phyloP scores from a whole-genome alignment of 306 rosid genomes.

The Medicago ruthenica region DNA sequence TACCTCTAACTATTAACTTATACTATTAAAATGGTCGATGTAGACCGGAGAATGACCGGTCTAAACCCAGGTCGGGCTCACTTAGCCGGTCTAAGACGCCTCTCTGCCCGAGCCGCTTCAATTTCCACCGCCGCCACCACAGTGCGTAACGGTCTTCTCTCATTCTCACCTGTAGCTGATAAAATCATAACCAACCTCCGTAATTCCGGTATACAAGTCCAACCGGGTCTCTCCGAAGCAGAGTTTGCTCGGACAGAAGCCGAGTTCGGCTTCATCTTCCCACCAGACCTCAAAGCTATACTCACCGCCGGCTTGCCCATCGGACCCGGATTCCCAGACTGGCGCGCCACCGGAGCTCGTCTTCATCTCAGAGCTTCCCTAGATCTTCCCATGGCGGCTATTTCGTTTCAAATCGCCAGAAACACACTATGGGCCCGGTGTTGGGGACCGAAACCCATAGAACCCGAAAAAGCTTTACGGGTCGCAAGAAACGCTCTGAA shows the following conservation, averaged over 20 bases:
- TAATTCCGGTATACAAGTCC: slow-evolving; percentile 63
- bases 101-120: slow-evolving; percentile 87
- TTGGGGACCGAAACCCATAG: slow-evolving; percentile 76
- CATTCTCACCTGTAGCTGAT: slow-evolving; percentile 70
- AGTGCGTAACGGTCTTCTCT: slow-evolving; percentile 62
- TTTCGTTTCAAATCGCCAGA: slow-evolving; percentile 72
- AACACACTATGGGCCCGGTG: slow-evolving; percentile 75
- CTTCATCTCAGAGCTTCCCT: slow-evolving; percentile 71
- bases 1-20: background rate
- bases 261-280: slow-evolving; percentile 79
- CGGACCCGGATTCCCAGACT: slow-evolving; percentile 81
- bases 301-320: slow-evolving; percentile 78
- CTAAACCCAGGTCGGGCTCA: slow-evolving; percentile 94
- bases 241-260: slow-evolving; percentile 88
- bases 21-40: slow-evolving; percentile 73
- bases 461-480: slow-evolving; percentile 72
- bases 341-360: slow-evolving; percentile 76
- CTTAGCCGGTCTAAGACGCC: slow-evolving; percentile 85
- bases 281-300: slow-evolving; percentile 79
- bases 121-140: slow-evolving; percentile 59
- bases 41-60: slow-evolving; percentile 87
- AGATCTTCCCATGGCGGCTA: slow-evolving; percentile 84
- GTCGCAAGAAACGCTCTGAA: slow-evolving; percentile 73
- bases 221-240: slow-evolving; percentile 69
- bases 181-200: slow-evolving; percentile 67